Conservation (phyloP, 139 green algal genomes). For the Parachlorella kessleri region DNA sequence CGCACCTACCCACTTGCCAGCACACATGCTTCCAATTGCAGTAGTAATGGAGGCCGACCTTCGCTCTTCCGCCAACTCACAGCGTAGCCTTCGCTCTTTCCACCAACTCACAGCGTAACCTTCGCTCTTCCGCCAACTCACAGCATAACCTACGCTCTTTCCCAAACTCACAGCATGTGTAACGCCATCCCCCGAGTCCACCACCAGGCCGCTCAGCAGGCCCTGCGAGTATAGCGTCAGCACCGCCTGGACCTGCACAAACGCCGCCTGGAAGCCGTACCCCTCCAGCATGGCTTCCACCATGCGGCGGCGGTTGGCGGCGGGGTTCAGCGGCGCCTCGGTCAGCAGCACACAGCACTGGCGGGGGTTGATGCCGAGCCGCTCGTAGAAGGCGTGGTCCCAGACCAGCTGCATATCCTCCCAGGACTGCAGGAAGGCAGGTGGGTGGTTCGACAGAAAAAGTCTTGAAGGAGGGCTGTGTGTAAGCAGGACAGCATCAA, state of each 20-base stretch:
- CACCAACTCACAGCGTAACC: too few species aligned
- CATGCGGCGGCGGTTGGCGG: constrained; percentile 56
- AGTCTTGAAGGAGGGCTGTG: too few species aligned
- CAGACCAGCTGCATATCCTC: constrained; percentile 73
- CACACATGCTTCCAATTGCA: too few species aligned
- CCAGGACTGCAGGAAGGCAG: constrained; percentile 81
- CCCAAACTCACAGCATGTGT: constrained; percentile 66
- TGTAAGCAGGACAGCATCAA: too few species aligned
- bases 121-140: too few species aligned
- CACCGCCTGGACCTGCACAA: constrained; percentile 78
- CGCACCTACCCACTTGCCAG: too few species aligned
- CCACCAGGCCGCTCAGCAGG: constrained; percentile 78
- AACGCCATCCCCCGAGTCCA: constrained; percentile 81
- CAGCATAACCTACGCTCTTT: too few species aligned
- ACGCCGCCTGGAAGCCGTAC: constrained; percentile 56
- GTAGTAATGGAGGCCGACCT: too few species aligned
- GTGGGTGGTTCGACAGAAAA: too few species aligned
- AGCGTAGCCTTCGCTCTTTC: too few species aligned
- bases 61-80: too few species aligned
- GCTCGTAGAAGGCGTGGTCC: constrained; percentile 61
- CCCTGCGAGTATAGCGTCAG: constrained; percentile 84
- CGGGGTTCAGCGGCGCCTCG: constrained; percentile 70
- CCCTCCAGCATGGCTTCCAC: constrained; percentile 80
- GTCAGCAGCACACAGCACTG: constrained; percentile 63
- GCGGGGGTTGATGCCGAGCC: constrained; percentile 35